Evolutionary conservation across 169 alveolate species (phyloP), one percentile per base, ranked within the genome.

Genomic region (Cryptosporidium parvum): DNA sequence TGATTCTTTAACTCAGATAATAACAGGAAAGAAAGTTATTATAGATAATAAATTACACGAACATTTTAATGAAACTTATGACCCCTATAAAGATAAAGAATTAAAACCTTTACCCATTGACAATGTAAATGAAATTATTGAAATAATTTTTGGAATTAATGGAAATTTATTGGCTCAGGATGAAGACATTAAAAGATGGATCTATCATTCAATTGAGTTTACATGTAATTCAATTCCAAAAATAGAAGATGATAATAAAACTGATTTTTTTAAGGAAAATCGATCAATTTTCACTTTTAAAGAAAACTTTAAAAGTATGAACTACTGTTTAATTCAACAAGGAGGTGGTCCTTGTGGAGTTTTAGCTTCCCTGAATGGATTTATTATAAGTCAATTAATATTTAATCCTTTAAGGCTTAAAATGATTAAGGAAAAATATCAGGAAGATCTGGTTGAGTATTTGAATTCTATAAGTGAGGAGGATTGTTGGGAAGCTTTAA

Each of bases 261-360:
- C 48, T 51, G 8, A 23, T 5, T 35, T 53, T 18, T 37, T 73
- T 35, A 3, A 56, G 8, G 67, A 37, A 10, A 35, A 33, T 8
- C 14, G 29, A 29, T 65, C 72, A 8, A 65, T 65, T 33, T 37
- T 65, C 33, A n/a, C 70, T 33, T 52, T n/a, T 21, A 51, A 65
- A 26, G 70, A 37, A 2, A 14, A 21, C 42, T 61, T 80, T 80
- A 33, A 3, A 10, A 59, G 39, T 42, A 80, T 80, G 89, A 80
- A 80, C 31, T 61, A 6, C 26, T 80, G 89, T 45, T 29, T 86
- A 26, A 73, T 72, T 6, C 92, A 86, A 42, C 92, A 86, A 68
- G 86, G 87, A 33, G 92, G 92, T 4, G 92, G 92, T 26, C 92
- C 92, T 21, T 86, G 92, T 86, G 92, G 92, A 18, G 59, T 86